phyloP scores from a whole-genome alignment of 768 basidiomycete species.

The Amanita muscaria region DNA sequence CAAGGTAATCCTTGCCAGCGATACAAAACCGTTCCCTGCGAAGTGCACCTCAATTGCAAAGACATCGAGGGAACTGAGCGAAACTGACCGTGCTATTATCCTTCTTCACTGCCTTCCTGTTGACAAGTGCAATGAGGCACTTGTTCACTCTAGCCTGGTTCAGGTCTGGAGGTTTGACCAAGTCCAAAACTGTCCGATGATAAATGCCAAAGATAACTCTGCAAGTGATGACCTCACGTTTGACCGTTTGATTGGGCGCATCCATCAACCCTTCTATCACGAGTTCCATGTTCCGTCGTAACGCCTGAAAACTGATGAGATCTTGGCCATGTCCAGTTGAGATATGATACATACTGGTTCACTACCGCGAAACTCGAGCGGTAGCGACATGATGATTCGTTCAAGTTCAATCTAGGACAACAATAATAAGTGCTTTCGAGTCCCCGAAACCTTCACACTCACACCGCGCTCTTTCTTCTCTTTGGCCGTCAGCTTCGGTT shows the following conservation, averaged over 20 bases:
- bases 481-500: constrained; percentile 63
- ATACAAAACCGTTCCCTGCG: constrained; percentile 58
- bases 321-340: background rate
- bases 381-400: constrained; percentile 64
- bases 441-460: constrained; percentile 16
- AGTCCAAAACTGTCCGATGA: constrained; percentile 60
- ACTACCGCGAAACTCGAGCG: constrained; percentile 84
- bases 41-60: background rate
- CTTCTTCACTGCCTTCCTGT: constrained; percentile 76
- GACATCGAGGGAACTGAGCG: background rate
- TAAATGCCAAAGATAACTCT: background rate
- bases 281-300: constrained; percentile 71
- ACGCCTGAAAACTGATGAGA: constrained; percentile 32
- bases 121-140: constrained; percentile 85
- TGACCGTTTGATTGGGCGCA: constrained; percentile 48
- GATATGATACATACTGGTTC: constrained; percentile 55
- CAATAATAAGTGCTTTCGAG: background rate
- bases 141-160: constrained; percentile 90
- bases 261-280: constrained; percentile 75
- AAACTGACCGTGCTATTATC: constrained; percentile 50
- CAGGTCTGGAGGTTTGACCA: constrained; percentile 72
- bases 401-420: constrained; percentile 48
- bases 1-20: constrained; percentile 57
- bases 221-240: constrained; percentile 35
- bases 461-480: constrained; percentile 81